A percentile compares a stretch with the other conserved stretches of the same genome.
These are phyloP conservation scores for Wallacemonas sp. DNA, from an alignment of 208 protist species.

Conservation along the genomic window DNA sequence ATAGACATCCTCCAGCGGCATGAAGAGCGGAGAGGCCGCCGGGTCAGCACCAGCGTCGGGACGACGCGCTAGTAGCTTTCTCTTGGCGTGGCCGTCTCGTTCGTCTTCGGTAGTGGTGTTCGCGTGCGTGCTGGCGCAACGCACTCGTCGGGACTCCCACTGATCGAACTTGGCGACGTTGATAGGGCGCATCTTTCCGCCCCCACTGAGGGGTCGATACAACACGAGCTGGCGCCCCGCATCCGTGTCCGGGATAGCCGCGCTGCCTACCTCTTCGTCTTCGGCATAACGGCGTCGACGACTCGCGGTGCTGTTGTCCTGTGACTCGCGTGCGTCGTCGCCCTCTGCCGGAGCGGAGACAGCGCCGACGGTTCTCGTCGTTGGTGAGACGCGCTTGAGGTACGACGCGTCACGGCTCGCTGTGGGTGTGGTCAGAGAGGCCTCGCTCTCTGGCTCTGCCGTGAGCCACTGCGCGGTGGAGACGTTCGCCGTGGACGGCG, in stretches of 20 bases:
- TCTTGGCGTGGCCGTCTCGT: background rate
- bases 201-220: conserved; percentile 11
- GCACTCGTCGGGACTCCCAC: no score
- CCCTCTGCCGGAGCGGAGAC: background rate
- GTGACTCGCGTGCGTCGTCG: no score
- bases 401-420: no score
- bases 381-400: no score
- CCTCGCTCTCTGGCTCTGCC: background rate
- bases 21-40: conserved; percentile 9
- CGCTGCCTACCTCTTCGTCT: background rate
- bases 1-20: conserved; percentile 3
- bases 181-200: conserved; percentile 18
- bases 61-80: background rate
- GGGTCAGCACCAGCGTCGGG: background rate
- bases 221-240: conserved; percentile 7
- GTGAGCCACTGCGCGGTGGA: background rate
- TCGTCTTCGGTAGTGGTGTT: background rate
- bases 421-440: background rate
- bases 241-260: background rate
- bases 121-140: background rate
- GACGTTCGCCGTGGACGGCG: background rate
- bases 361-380: no score
- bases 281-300: background rate
- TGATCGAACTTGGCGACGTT: conserved; percentile 16
- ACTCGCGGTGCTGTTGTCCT: background rate